These are phyloP conservation scores for Hygrophorus russula DNA, from an alignment of 768 basidiomycete species.

Conservation along the genomic window DNA sequence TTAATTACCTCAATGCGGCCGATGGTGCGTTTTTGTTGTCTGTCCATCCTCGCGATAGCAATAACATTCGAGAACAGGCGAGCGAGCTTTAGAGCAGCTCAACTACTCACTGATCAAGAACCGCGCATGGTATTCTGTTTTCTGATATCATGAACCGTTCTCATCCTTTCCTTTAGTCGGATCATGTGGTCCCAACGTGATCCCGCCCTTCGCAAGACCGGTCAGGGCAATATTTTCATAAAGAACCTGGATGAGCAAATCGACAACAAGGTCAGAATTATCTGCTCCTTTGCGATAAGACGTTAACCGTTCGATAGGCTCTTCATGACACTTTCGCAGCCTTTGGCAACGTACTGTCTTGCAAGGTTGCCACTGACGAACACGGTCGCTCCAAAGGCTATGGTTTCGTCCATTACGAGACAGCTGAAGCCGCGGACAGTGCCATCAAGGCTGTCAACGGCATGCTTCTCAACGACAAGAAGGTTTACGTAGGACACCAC, in stretches of 20 bases:
- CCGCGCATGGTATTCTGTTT: conserved; percentile 68
- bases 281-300: not conserved
- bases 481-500: conserved; percentile 97
- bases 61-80: conserved; percentile 38
- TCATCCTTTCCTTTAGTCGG: conserved; percentile 41
- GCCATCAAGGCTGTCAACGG: conserved; percentile 99
- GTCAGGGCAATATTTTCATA: conserved; percentile 99
- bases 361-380: conserved; percentile 98
- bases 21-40: conserved; percentile 54
- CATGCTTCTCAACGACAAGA: conserved; percentile 99
- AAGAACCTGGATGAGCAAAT: conserved; percentile 97
- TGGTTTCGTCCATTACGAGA: conserved; percentile 99
- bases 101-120: conserved; percentile 99
- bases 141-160: not conserved
- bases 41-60: conserved; percentile 7
- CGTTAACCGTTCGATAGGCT: conserved; percentile 39
- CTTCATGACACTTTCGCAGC: conserved; percentile 99
- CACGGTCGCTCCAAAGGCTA: conserved; percentile 94
- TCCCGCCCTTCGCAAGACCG: conserved; percentile 97
- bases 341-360: conserved; percentile 96
- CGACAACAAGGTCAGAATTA: conserved; percentile 77
- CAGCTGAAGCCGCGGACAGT: conserved; percentile 86
- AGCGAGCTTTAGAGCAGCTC: conserved; percentile 96
- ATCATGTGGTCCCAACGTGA: conserved; percentile 99
- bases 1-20: conserved; percentile 92